phyloP scores from a whole-genome alignment of 257 asterid species.

The Penstemon newberryi region DNA sequence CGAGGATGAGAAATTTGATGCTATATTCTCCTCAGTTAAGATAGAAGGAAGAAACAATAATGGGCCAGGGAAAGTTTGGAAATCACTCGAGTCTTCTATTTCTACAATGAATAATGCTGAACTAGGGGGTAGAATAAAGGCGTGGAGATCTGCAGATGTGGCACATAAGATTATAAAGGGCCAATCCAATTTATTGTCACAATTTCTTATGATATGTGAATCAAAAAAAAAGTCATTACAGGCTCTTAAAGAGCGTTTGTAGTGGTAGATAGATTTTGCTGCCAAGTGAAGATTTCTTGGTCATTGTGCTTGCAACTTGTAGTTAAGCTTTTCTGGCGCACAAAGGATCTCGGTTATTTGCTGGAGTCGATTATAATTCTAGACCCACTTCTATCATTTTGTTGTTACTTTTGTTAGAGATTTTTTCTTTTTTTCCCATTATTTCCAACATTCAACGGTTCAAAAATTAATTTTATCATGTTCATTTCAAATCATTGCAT shows the following conservation, averaged over 20 bases:
- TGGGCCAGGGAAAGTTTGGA: constrained; percentile 72
- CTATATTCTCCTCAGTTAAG: constrained; percentile 50
- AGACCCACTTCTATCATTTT: too few species aligned
- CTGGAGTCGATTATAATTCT: too few species aligned
- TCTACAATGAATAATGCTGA: constrained; percentile 43
- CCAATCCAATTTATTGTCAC: constrained; percentile 47
- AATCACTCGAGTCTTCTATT: constrained; percentile 41
- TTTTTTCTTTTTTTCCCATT: too few species aligned
- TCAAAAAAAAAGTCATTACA: constrained; percentile 50
- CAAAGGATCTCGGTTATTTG: too few species aligned
- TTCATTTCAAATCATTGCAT: too few species aligned
- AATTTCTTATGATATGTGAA: constrained; percentile 66
- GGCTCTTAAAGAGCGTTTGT: constrained; percentile 49
- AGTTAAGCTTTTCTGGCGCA: too few species aligned
- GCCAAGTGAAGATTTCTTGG: constrained; percentile 17
- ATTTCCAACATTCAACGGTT: too few species aligned
- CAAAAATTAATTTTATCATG: too few species aligned
- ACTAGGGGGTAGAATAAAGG: constrained; percentile 62
- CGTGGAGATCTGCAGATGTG: constrained; percentile 66
- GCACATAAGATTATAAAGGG: constrained; percentile 50
- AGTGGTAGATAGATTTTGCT: constrained; percentile 28
- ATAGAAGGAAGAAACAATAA: constrained; percentile 21
- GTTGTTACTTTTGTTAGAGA: too few species aligned
- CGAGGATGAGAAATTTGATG: constrained; percentile 46
- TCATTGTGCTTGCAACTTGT: too few species aligned